These are phyloP conservation scores for Starmerella bombicola DNA, from an alignment of 805 yeast genomes.

Conservation along the genomic window DNA sequence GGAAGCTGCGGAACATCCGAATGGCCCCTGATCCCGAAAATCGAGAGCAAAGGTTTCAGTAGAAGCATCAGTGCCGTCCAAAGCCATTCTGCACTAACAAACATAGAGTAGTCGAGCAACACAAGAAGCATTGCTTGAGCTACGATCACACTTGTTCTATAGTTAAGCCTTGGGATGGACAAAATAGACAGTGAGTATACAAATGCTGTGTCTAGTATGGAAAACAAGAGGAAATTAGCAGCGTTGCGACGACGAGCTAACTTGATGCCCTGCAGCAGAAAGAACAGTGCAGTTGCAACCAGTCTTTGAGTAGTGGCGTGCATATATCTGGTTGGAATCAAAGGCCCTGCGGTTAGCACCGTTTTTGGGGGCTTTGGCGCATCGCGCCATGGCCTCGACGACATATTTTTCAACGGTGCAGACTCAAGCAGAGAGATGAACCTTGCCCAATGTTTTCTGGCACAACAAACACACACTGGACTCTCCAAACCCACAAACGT, in stretches of 20 bases:
- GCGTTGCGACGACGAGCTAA: constrained; percentile 49
- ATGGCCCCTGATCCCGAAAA: constrained; percentile 1
- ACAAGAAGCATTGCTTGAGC: constrained; percentile 38
- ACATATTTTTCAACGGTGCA: constrained; percentile 1
- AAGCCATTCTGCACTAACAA: constrained; percentile 38
- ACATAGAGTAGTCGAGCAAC: constrained; percentile 31
- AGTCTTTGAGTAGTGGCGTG: constrained; percentile 59
- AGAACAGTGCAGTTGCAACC: constrained; percentile 51
- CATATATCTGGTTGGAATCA: constrained; percentile 50
- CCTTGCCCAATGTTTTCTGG: too few relatives aligned
- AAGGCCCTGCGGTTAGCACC: constrained; percentile 19
- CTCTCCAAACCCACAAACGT: too few relatives aligned
- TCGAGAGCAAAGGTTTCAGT: constrained; percentile 4
- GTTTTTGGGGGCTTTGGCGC: not conserved
- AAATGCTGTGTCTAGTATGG: constrained; percentile 58
- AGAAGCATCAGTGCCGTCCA: constrained; percentile 12
- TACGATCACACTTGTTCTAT: constrained; percentile 44
- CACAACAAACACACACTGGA: too few relatives aligned
- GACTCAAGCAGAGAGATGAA: too few relatives aligned
- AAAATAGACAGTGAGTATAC: constrained; percentile 60
- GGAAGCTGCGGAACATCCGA: not conserved
- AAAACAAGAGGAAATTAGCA: constrained; percentile 41
- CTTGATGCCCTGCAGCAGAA: constrained; percentile 76
- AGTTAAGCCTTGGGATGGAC: constrained; percentile 62
- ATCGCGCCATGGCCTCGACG: constrained; percentile 15